These are phyloP conservation scores for Amanita rimosa DNA, from an alignment of 768 basidiomycete genomes.

Conservation along the genomic window DNA sequence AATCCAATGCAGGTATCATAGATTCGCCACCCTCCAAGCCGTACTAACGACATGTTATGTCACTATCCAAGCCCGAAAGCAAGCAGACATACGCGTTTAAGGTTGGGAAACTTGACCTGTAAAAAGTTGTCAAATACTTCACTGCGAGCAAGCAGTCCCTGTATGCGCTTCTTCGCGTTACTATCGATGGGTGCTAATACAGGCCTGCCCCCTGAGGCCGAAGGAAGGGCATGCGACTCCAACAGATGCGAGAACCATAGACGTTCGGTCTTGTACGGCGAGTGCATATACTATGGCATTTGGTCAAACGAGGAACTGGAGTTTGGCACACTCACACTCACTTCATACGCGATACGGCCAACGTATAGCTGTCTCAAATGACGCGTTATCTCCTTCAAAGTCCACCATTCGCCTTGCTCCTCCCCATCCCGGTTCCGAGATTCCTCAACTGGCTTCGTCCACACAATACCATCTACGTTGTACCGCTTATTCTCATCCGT, in stretches of 20 bases:
- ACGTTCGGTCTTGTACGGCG: slow-evolving; percentile 74
- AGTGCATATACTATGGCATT: slow-evolving; percentile 60
- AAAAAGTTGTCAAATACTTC: slow-evolving; percentile 82
- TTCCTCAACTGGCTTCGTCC: slow-evolving; percentile 43
- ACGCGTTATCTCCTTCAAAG: slow-evolving; percentile 54
- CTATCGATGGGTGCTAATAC: slow-evolving; percentile 16
- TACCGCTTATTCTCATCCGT: slow-evolving; percentile 39
- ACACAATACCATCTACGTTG: slow-evolving; percentile 73
- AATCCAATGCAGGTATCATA: slow-evolving; percentile 82
- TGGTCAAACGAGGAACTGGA: not conserved
- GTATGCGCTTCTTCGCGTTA: slow-evolving; percentile 43
- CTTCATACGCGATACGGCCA: slow-evolving; percentile 79
- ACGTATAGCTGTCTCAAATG: slow-evolving; percentile 72
- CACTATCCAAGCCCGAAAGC: not conserved
- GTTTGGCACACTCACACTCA: slow-evolving; percentile 8
- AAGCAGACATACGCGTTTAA: slow-evolving; percentile 44
- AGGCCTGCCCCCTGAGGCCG: slow-evolving; percentile 18
- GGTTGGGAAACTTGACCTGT: slow-evolving; percentile 80
- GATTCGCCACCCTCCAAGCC: slow-evolving; percentile 91
- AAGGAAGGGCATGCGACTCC: slow-evolving; percentile 45
- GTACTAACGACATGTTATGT: slow-evolving; percentile 35
- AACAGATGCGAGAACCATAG: slow-evolving; percentile 84
- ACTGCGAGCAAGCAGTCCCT: slow-evolving; percentile 57
- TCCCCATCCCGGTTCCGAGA: slow-evolving; percentile 8
- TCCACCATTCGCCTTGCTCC: slow-evolving; percentile 40